Conservation (phyloP, 1,139 yeast species). For the Pichia sp. region DNA sequence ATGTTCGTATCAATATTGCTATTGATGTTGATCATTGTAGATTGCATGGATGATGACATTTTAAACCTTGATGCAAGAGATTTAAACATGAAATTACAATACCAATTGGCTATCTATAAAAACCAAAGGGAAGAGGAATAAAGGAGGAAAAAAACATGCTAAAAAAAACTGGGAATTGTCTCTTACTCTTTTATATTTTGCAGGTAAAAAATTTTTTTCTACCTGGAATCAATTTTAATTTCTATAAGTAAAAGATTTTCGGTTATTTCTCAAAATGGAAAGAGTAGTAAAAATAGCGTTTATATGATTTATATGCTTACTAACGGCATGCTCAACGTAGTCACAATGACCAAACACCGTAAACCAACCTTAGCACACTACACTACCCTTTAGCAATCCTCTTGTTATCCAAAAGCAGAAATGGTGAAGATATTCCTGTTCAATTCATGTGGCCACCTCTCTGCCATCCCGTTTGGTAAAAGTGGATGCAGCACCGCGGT, state of each 20-base stretch:
- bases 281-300: too few relatives aligned
- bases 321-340: too few relatives aligned
- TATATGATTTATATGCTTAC: too few relatives aligned
- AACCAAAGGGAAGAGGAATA: not conserved
- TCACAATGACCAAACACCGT: too few relatives aligned
- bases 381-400: not conserved
- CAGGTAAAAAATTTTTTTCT: not conserved
- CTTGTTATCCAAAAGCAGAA: not conserved
- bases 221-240: too few relatives aligned
- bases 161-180: not conserved
- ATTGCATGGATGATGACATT: slow-evolving; percentile 7
- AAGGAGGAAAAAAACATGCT: not conserved
- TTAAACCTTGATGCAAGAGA: slow-evolving; percentile 6
- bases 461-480: not conserved
- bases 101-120: not conserved
- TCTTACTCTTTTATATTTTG: not conserved
- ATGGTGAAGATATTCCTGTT: not conserved
- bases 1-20: too few relatives aligned
- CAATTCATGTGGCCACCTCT: not conserved
- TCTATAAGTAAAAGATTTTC: not conserved
- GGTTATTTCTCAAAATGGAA: not conserved
- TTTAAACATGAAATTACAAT: slow-evolving; percentile 7
- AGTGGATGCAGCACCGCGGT: not conserved
- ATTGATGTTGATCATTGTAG: not conserved
- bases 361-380: too few relatives aligned